Evolutionary conservation across 352 stramenopile species (phyloP).

Genomic region (Plasmopara muralis): DNA sequence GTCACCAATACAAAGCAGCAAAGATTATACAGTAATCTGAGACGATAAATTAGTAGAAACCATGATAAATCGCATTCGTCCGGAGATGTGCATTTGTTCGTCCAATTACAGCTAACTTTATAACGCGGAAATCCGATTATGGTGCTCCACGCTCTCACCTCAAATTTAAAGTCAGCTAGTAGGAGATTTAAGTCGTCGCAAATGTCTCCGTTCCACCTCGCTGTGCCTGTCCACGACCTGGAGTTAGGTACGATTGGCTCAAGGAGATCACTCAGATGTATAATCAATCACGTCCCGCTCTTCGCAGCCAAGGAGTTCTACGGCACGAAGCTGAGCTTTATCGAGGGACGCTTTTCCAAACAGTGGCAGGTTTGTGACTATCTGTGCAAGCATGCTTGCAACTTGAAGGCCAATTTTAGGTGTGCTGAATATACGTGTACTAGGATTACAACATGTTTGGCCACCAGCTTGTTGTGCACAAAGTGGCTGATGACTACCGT

Average conservation of each 20-base stretch:
- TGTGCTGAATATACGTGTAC: background rate
- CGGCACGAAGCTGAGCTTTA: conserved; percentile 85
- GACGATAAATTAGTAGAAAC: too few species aligned
- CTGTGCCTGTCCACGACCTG: conserved; percentile 94
- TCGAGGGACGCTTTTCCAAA: conserved; percentile 85
- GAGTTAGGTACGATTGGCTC: conserved; percentile 36
- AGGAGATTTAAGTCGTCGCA: conserved; percentile 27
- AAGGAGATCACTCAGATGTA: conserved; percentile 1
- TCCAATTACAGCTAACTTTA: too few species aligned
- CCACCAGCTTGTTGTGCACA: conserved; percentile 86
- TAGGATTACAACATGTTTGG: conserved; percentile 89
- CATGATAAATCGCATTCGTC: too few species aligned
- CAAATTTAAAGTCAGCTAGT: conserved; percentile 9
- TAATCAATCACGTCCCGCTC: background rate
- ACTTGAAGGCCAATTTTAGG: background rate
- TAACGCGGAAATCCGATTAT: conserved; percentile 3
- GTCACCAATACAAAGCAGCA: too few species aligned
- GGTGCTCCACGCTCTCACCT: conserved; percentile 20
- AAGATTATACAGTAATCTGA: too few species aligned
- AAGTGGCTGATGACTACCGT: conserved; percentile 90
- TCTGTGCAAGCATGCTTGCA: background rate
- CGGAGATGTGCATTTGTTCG: too few species aligned
- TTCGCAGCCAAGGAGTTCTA: conserved; percentile 90
- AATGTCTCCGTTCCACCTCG: conserved; percentile 82
- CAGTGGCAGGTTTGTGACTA: conserved; percentile 84